These are phyloP conservation scores for Chaetomiaceae sp. DNA, from an alignment of 2,329 filamentous ascomycete genomes.

Conservation along the genomic window DNA sequence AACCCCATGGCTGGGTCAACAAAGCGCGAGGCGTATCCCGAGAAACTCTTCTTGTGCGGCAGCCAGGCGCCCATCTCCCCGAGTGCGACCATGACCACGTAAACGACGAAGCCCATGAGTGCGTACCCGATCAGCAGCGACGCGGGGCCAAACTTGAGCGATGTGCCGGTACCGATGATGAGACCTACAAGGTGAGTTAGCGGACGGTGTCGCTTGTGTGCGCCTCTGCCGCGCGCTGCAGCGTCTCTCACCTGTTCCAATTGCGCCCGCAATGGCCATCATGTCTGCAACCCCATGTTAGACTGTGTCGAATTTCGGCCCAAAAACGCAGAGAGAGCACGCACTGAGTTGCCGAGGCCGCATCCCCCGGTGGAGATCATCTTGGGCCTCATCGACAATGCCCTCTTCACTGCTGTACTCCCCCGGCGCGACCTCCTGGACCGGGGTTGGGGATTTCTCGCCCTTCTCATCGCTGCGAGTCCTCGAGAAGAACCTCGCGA, in stretches of 20 bases:
- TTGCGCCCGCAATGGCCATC: constrained; percentile 38
- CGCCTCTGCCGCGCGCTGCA: background rate
- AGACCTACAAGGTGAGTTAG: constrained; percentile 30
- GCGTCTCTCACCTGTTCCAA: constrained; percentile 30
- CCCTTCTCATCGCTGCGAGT: constrained; percentile 21
- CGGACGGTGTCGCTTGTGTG: too few species aligned
- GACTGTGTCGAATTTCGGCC: background rate
- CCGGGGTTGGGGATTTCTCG: constrained; percentile 10
- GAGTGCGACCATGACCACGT: constrained; percentile 63
- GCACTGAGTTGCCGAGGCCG: constrained; percentile 30
- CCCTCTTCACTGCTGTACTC: constrained; percentile 21
- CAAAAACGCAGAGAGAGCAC: background rate
- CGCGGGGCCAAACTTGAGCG: constrained; percentile 45
- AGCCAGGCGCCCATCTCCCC: constrained; percentile 67
- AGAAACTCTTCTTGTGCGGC: constrained; percentile 58
- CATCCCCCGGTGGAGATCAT: constrained; percentile 32
- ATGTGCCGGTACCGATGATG: constrained; percentile 49
- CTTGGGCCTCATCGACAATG: constrained; percentile 21
- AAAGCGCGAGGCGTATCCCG: constrained; percentile 61
- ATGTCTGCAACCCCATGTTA: constrained; percentile 24
- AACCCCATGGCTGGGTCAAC: constrained; percentile 46
- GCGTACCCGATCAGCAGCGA: constrained; percentile 38
- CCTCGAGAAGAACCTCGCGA: constrained; percentile 11
- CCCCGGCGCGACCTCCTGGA: constrained; percentile 5
- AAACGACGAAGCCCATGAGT: constrained; percentile 46